A percentile compares a stretch with the other conserved stretches of the same genome.
These are phyloP conservation scores for Kwoniella sp. DNA, from an alignment of 768 basidiomycete genomes.

Conservation along the genomic window DNA sequence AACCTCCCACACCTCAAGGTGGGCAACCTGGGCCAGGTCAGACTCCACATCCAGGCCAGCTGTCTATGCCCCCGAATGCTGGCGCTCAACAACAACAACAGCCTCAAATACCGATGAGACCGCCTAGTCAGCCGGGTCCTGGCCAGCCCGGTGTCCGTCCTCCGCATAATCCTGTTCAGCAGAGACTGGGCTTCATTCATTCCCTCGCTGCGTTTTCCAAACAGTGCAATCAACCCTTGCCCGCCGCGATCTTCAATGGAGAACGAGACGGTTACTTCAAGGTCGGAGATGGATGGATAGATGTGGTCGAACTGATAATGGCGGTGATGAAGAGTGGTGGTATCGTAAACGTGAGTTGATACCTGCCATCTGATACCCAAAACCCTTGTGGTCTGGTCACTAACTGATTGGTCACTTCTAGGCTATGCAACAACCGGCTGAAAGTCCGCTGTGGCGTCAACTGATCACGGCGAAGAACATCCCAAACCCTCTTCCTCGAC, in stretches of 20 bases:
- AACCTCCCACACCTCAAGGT: constrained; percentile 4
- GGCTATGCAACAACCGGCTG: constrained; percentile 18
- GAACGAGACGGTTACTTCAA: constrained; percentile 35
- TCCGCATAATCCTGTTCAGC: constrained; percentile 11
- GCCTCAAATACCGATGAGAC: constrained; percentile 8
- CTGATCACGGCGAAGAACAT: constrained; percentile 27
- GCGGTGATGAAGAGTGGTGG: constrained; percentile 34
- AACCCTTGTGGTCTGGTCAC: too few species aligned
- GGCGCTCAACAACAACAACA: constrained; percentile 6
- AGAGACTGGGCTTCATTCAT: constrained; percentile 35
- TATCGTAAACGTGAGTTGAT: constrained; percentile 27
- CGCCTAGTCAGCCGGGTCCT: constrained; percentile 7
- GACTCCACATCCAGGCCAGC: constrained; percentile 5
- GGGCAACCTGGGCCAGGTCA: background rate
- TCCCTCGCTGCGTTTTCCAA: constrained; percentile 33
- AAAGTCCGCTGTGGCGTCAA: constrained; percentile 16
- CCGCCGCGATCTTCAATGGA: constrained; percentile 37
- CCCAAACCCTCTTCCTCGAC: constrained; percentile 36
- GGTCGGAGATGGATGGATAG: constrained; percentile 37
- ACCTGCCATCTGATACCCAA: too few species aligned
- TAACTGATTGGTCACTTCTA: background rate
- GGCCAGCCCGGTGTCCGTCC: constrained; percentile 14
- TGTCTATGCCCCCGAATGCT: constrained; percentile 10
- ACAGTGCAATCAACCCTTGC: constrained; percentile 20
- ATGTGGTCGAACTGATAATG: constrained; percentile 44